Evolutionary conservation across 2,329 filamentous ascomycete genomes (phyloP), one percentile per base, ranked within the genome.

Genomic region (Fusarium sacchari): DNA sequence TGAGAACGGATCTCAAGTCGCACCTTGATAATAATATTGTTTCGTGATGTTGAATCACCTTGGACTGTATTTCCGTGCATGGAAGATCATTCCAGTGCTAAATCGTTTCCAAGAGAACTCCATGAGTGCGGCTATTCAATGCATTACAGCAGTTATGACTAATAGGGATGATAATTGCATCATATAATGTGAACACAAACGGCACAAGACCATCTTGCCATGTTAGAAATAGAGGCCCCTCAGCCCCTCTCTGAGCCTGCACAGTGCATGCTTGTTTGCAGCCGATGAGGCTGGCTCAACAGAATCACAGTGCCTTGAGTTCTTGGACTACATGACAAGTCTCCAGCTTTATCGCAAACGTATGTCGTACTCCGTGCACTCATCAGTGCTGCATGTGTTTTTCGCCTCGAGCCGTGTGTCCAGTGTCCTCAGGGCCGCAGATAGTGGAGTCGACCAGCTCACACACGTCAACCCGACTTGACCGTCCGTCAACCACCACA

Each of bases 381-480:
- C 24, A 34, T 26, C 30, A 39, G 34, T 46, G 26, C 53, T 46
- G 57, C 32, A 52, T 40, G 46, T 39, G 32, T 46, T 68, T 52
- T 47, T 49, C 43, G 53, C 49, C 56, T 65, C 49, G 55, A 60
- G 50, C 60, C 47, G 68, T 44, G 56, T 56, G 26, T 62, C 52
- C 53, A 64, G 64, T 72, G 61, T 63, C 57, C 62, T 44, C 64
- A 64, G 46, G 49, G 64, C 66, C 57, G 66, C 66, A 68, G 32
- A 63, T 56, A 69, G 66, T 69, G 64, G 66, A 70, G 70, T 72
- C 60, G 66, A 67, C 71, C 69, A 73, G 64, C 66, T 56, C 66
- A 56, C 64, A 73, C 75, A 76, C 71, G 69, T 75, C 75, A 76
- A 75, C 74, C 67, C 60, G 57, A 64, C 55, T 28, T 53, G 50